Conservation (phyloP, 78 protist genomes). For the Dictyostelium discoideum region DNA sequence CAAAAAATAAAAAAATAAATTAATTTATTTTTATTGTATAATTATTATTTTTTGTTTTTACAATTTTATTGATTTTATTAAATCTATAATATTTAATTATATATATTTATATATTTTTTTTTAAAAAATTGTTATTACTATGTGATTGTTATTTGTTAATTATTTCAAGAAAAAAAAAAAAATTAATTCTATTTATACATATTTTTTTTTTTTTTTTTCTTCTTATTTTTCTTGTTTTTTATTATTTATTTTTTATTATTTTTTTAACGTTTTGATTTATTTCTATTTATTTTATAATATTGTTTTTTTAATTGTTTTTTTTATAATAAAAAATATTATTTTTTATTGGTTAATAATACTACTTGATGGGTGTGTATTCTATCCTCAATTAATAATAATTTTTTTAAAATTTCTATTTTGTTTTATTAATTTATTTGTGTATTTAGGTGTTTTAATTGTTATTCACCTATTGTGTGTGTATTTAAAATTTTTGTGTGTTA, state of each 20-base stretch:
- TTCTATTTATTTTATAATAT: no score
- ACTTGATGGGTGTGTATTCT: background rate
- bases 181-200: background rate
- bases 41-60: background rate
- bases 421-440: background rate
- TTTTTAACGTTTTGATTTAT: background rate
- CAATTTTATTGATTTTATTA: background rate
- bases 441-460: background rate
- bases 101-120: no score
- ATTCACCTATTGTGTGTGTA: no score
- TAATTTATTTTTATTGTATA: background rate
- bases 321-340: no score
- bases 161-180: background rate
- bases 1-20: background rate
- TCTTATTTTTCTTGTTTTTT: background rate
- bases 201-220: no score
- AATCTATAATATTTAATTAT: no score
- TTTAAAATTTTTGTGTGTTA: background rate
- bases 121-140: no score
- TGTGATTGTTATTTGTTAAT: background rate
- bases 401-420: no score
- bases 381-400: background rate
- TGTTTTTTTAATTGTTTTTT: no score
- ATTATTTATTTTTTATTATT: no score
- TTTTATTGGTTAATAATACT: background rate